Base-by-base conservation (phyloP, 2,329 filamentous ascomycete species). In the Exophiala bonariae region DNA sequence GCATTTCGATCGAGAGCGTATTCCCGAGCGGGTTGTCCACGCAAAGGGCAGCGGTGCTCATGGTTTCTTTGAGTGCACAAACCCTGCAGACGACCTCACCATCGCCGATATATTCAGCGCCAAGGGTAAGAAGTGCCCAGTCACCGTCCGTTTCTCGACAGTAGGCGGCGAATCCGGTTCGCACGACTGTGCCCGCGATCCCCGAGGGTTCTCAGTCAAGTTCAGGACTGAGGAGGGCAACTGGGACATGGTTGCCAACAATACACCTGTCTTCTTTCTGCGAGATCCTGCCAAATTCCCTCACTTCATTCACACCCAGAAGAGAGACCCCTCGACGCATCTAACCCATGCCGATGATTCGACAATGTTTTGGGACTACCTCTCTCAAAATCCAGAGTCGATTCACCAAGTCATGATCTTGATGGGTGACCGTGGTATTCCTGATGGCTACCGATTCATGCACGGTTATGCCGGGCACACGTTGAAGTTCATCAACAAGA, bases 141-240 rank as follows among this genome's bases (percentile, higher is more conserved):
- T 84, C 52, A 76, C 84, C 1, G 76, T 79, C 34, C 81, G 87
- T 3, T 89, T 90, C 67, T 89, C 85, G 0, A 90, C 86, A 2
- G 86, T 89, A 3, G 85, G 85, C 62, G 85, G 85, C 50, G 85
- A 89, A 66, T 81, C 80, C 48, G 85, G 85, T 5, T 87, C 82
- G 3, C 76, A 85, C 47, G 86, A 89, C 60, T 82, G 80, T 55
- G 85, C 83, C 23, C 80, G 86, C 49, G 86, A 90, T 56, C 85
- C 85, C 8, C 75, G 85, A 59, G 86, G 86, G 0, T 89, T 89
- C 59, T 77, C 83, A 1, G 74, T 87, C 54, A 89, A 89, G 68
- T 85, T 89, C 68, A 77, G 83, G 30, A 88, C 85, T 0, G 80
- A 84, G 14, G 81, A 88, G 58, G 85, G 85, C n/a, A 87, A 87